Base-by-base conservation (phyloP, 208 protist species). In the Acanthamoeba castellanii region DNA sequence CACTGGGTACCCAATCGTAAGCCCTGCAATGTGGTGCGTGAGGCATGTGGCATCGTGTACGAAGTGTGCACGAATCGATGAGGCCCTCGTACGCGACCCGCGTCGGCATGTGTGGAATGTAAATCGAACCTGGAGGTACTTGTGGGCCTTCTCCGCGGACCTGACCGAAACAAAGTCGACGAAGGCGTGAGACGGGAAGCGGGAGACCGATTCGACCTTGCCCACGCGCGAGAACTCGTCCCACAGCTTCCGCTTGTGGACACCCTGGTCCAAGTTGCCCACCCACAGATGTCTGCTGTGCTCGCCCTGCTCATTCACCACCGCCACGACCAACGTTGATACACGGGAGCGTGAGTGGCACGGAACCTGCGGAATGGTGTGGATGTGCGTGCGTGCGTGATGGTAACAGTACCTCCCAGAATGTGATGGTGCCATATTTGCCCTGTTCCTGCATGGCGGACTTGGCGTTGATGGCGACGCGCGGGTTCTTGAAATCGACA, bases 401-500 rank as follows among this genome's bases (percentile, higher is more conserved):
- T 25, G n/a, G 14, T 1, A 70, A 25, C 27, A n/a, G 64, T 76
- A 76, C 68, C 68, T 76, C 68, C 68, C 68, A 76, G 68, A 8
- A 76, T 16, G 68, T 76, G 68, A 76, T 42, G 16, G 68, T 45
- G 68, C 68, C 68, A n/a, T 76, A 76, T 16, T 76, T n/a, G 30
- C 68, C 68, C 68, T 76, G 27, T 3, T 76, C 68, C 68, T 76
- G 68, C 68, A 76, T 76, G 68, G 8, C 68, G 68, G 18, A 22
- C 68, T 76, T 76, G 27, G 68, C 68, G 30, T 18, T 45, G 34
- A 42, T 18, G 68, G 68, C 68, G 68, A 76, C 30, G n/a, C n/a
- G 68, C 68, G 68, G 68, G 34, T 76, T 76, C 34, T 76, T 76
- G 27, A 76, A 76, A n/a, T 76, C 68, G 34, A 76, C 34, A 11